A percentile compares a stretch with the other conserved stretches of the same genome.
These are phyloP conservation scores for Rhynchosporium secalis DNA, from an alignment of 2,329 filamentous ascomycete genomes.

Conservation along the genomic window DNA sequence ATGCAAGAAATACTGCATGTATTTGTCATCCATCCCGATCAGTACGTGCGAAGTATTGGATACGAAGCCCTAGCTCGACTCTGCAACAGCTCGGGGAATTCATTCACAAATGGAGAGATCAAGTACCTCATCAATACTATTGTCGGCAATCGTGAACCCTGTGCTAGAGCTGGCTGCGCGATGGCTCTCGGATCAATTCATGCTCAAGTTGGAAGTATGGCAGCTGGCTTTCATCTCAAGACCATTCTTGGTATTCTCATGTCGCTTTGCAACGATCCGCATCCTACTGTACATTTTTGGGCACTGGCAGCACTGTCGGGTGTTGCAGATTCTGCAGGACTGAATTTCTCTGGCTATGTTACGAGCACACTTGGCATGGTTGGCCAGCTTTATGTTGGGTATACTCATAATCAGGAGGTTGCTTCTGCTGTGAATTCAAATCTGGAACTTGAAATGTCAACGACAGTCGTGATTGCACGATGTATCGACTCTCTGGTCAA, in stretches of 20 bases:
- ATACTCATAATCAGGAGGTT: conserved; percentile 86
- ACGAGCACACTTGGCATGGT: conserved; percentile 90
- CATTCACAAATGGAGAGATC: conserved; percentile 86
- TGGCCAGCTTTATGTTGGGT: conserved; percentile 86
- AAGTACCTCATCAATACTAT: conserved; percentile 93
- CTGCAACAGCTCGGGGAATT: conserved; percentile 74
- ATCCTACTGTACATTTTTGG: conserved; percentile 95
- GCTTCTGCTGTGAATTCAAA: conserved; percentile 82
- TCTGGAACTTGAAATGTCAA: conserved; percentile 81
- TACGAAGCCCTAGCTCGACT: conserved; percentile 84
- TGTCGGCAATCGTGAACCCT: conserved; percentile 88
- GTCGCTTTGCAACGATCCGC: conserved; percentile 93
- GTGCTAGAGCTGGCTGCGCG: conserved; percentile 89
- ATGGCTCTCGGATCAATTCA: conserved; percentile 93
- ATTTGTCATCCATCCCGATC: conserved; percentile 80
- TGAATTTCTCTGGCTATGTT: conserved; percentile 90
- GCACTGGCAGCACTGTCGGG: conserved; percentile 84
- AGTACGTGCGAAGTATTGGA: conserved; percentile 81
- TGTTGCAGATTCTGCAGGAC: conserved; percentile 86
- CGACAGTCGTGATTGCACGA: conserved; percentile 77
- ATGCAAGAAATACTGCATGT: conserved; percentile 72
- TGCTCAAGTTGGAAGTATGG: conserved; percentile 95
- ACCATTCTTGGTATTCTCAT: conserved; percentile 98
- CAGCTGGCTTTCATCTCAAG: conserved; percentile 92
- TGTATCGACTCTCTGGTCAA: conserved; percentile 96